phyloP scores from a whole-genome alignment of 805 yeast species.

The Dipodascopsis tothii region DNA sequence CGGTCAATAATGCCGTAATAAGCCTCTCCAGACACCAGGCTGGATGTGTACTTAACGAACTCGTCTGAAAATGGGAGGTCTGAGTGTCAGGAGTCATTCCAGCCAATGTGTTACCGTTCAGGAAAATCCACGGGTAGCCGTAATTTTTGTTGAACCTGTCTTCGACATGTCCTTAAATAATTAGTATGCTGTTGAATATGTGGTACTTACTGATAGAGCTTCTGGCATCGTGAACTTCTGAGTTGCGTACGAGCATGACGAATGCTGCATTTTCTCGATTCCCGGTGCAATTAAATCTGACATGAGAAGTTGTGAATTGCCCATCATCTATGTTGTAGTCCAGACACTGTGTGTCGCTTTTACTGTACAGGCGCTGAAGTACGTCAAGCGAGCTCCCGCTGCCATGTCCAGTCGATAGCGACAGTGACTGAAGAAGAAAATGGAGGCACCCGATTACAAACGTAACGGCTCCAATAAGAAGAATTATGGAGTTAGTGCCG shows the following conservation, averaged over 20 bases:
- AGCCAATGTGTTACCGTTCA: conserved; percentile 35
- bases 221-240: conserved; percentile 50
- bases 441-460: neutral
- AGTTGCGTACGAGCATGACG: conserved; percentile 62
- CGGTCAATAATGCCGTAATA: conserved; percentile 54
- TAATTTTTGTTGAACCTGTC: conserved; percentile 55
- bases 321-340: too few species aligned
- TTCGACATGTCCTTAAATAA: conserved; percentile 41
- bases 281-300: neutral
- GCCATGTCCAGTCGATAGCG: too few species aligned
- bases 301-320: too few species aligned
- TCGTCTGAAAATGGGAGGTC: conserved; percentile 53
- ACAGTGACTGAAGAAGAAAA: neutral
- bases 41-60: conserved; percentile 44
- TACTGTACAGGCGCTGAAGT: too few species aligned
- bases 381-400: too few species aligned
- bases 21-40: conserved; percentile 51
- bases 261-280: conserved; percentile 48
- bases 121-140: conserved; percentile 72
- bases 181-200: neutral
- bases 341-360: too few species aligned
- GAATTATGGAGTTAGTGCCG: conserved; percentile 2
- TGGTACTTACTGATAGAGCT: conserved; percentile 43
- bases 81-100: neutral
- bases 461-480: neutral